Conservation (phyloP, 257 asterid species). For the Nicotiana sylvestris region DNA sequence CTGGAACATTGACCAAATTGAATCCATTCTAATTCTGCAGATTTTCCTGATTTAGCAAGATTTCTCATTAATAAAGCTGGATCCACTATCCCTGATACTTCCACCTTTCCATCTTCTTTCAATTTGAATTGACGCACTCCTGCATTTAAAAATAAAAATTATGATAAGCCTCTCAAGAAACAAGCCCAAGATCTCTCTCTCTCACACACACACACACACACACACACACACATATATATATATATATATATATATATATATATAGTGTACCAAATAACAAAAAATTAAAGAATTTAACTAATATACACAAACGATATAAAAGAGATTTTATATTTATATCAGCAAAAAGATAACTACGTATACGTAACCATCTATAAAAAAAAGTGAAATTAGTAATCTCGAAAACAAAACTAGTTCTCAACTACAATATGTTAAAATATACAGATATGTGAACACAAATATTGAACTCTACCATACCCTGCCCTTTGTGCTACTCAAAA, state of each 20-base stretch:
- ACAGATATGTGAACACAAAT: too few species aligned
- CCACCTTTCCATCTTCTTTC: background rate
- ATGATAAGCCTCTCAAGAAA: too few species aligned
- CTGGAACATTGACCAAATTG: slow-evolving; percentile 15
- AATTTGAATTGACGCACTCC: slow-evolving; percentile 7
- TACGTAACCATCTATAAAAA: too few species aligned
- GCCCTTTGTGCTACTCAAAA: background rate
- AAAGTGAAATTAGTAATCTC: too few species aligned
- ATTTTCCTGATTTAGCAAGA: background rate
- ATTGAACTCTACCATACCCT: background rate
- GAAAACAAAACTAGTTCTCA: background rate
- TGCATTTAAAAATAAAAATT: background rate
- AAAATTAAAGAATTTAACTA: too few species aligned
- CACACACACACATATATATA: too few species aligned
- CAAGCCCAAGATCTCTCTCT: too few species aligned
- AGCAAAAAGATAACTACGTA: background rate
- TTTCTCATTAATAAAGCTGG: background rate
- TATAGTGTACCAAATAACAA: too few species aligned
- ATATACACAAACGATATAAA: too few species aligned
- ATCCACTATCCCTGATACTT: slow-evolving; percentile 11
- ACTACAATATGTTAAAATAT: background rate
- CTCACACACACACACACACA: too few species aligned
- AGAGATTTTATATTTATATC: background rate
- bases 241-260: too few species aligned
- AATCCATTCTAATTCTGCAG: slow-evolving; percentile 6